Conservation (phyloP, 164 flowering plant genomes). For the Berberis thunbergii region DNA sequence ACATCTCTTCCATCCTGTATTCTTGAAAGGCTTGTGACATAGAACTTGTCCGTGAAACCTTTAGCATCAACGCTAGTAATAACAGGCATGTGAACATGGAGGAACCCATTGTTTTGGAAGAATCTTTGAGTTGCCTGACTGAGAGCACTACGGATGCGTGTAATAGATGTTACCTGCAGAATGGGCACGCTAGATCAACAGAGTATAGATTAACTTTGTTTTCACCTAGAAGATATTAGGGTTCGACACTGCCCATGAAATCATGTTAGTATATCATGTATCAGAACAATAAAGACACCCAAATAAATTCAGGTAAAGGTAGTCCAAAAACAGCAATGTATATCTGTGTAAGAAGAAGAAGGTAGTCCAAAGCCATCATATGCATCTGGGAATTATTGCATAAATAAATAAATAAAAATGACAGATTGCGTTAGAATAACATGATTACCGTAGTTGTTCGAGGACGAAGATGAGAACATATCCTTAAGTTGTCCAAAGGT, state of each 20-base stretch:
- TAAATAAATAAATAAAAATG: no score
- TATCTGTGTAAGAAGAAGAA: no score
- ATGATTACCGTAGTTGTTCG: slow-evolving; percentile 68
- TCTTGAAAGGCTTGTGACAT: slow-evolving; percentile 37
- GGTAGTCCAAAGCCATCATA: no score
- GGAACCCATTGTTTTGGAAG: slow-evolving; percentile 64
- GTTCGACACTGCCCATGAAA: background rate
- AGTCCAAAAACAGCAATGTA: background rate
- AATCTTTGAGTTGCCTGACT: slow-evolving; percentile 56
- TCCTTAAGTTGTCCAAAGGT: slow-evolving; percentile 47
- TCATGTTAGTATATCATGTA: no score
- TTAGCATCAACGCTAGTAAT: slow-evolving; percentile 56
- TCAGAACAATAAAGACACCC: no score
- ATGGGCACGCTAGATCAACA: background rate
- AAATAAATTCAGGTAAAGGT: background rate
- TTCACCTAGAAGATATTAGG: background rate
- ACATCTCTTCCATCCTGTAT: slow-evolving; percentile 22
- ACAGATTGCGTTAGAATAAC: background rate
- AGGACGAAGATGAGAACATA: slow-evolving; percentile 59
- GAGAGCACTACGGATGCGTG: slow-evolving; percentile 56
- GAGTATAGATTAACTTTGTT: background rate
- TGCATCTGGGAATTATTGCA: no score
- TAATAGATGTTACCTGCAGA: slow-evolving; percentile 67
- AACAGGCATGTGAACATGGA: slow-evolving; percentile 62
- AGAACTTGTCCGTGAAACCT: slow-evolving; percentile 48